Evolutionary conservation across 441 rosid species (phyloP).

Genomic region (Populus tomentosa): DNA sequence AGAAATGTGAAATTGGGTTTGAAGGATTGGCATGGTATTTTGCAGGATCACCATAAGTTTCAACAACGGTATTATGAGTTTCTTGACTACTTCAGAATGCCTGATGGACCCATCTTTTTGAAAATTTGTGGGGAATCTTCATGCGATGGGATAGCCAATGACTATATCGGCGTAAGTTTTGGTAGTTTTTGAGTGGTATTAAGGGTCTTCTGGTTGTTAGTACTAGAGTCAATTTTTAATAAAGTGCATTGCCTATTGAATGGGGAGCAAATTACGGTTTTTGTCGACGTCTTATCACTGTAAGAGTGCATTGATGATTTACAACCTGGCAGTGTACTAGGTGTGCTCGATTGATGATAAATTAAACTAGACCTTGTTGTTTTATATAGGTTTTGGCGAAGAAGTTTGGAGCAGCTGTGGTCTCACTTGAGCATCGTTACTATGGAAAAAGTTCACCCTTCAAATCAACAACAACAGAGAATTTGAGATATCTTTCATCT

Average conservation of each 20-base stretch:
- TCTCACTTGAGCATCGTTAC: constrained; percentile 94
- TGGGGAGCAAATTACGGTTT: neutral
- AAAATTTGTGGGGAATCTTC: constrained; percentile 78
- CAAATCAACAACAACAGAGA: constrained; percentile 50
- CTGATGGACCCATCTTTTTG: constrained; percentile 80
- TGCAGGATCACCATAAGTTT: constrained; percentile 69
- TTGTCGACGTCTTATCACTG: neutral
- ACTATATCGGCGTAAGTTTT: constrained; percentile 55
- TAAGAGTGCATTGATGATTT: neutral
- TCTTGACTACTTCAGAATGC: constrained; percentile 54
- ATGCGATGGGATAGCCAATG: constrained; percentile 75
- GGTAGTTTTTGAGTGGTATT: neutral
- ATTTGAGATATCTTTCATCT: constrained; percentile 84
- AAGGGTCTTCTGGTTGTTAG: neutral
- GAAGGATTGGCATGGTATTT: neutral
- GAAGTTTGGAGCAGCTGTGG: constrained; percentile 94
- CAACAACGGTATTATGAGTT: constrained; percentile 78
- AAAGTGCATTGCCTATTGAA: neutral
- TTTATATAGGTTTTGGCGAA: constrained; percentile 69
- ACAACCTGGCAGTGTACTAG: neutral
- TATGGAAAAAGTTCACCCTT: constrained; percentile 96
- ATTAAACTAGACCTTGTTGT: neutral
- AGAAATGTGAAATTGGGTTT: neutral
- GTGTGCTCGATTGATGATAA: neutral
- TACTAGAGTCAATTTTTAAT: neutral